A percentile compares a stretch with the other conserved stretches of the same genome.
Conservation (phyloP, 148 eudicot species). For the Chenopodium berlandieri region DNA sequence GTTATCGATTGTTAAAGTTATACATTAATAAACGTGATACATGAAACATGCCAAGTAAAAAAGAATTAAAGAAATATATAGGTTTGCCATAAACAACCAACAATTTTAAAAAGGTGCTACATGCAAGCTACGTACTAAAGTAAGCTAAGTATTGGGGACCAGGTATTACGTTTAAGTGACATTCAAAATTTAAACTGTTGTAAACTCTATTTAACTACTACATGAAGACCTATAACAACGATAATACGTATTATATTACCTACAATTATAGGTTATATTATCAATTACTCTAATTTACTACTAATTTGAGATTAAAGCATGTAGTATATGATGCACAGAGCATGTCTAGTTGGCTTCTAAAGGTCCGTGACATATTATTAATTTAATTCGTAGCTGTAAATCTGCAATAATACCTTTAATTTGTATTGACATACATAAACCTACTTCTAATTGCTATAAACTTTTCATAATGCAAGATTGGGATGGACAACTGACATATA, state of each 20-base stretch:
- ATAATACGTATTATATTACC: neutral
- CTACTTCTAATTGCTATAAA: no score
- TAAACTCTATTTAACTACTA: neutral
- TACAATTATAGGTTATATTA: neutral
- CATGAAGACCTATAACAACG: neutral
- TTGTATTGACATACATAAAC: no score
- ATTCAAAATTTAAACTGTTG: constrained; percentile 17
- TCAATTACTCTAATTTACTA: neutral
- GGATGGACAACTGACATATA: no score
- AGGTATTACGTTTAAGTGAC: neutral
- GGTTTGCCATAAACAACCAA: neutral
- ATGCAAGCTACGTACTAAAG: neutral
- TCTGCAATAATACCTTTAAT: no score
- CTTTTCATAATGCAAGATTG: no score
- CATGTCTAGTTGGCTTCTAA: constrained; percentile 4
- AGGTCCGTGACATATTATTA: neutral
- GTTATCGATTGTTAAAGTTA: no score
- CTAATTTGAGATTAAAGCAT: neutral
- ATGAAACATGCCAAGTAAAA: no score
- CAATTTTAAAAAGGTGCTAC: neutral
- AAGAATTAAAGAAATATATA: no score
- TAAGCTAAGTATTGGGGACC: no score
- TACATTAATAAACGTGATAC: no score
- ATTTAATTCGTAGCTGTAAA: neutral
- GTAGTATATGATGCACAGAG: constrained; percentile 22